These are phyloP conservation scores for Cryomyces antarcticus DNA, from an alignment of 495 filamentous ascomycete genomes.

Conservation along the genomic window DNA sequence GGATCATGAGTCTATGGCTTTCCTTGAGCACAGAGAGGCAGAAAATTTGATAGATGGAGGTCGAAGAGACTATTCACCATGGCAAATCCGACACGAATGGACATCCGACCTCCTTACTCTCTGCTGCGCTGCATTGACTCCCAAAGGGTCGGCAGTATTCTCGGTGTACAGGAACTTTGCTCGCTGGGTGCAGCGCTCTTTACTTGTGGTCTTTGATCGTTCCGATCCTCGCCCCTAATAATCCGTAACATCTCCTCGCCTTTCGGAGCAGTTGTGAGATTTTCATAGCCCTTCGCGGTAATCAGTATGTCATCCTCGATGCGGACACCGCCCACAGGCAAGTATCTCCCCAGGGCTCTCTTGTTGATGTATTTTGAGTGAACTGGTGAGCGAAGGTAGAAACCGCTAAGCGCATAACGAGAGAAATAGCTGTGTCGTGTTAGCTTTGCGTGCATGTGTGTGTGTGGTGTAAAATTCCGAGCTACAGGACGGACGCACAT, in stretches of 20 bases:
- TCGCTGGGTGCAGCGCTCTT: no score
- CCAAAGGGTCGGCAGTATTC: no score
- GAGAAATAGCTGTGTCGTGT: conserved; percentile 35
- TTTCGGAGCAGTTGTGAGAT: conserved; percentile 68
- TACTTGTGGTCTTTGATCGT: no score
- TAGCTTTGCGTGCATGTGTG: background rate
- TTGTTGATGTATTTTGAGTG: conserved; percentile 56
- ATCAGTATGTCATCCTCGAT: conserved; percentile 87
- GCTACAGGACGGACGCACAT: conserved; percentile 25
- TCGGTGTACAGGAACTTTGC: no score
- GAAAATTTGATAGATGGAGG: no score
- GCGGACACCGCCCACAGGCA: conserved; percentile 64
- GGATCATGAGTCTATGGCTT: no score
- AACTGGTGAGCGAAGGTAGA: conserved; percentile 38
- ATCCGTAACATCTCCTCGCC: conserved; percentile 46
- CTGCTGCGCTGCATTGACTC: no score
- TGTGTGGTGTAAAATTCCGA: background rate
- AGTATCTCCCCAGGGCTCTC: conserved; percentile 47
- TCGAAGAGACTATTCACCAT: no score
- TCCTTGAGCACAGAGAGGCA: no score
- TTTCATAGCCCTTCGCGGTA: conserved; percentile 56
- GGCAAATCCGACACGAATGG: no score
- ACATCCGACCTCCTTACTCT: no score
- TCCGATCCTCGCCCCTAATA: conserved; percentile 16
- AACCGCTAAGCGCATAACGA: conserved; percentile 35